Base-by-base conservation (phyloP, 1,139 yeast species). In the Tardiomyces depauwii region DNA sequence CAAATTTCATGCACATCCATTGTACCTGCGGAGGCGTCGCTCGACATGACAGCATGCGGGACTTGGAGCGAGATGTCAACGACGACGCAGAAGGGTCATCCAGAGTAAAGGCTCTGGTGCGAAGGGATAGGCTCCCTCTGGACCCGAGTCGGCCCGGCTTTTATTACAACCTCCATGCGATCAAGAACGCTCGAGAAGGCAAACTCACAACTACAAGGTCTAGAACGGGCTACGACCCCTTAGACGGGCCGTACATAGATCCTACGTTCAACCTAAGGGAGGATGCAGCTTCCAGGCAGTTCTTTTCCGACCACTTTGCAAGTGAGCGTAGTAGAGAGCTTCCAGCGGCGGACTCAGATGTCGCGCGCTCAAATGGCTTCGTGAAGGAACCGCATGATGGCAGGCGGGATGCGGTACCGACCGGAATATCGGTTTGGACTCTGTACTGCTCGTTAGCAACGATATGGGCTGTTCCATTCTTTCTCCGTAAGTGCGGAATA, bases 391-490 rank as follows among this genome's bases (percentile, higher is more conserved):
- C 7, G 25, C 25, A 21, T 7, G 25, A 21, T 4, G 7, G 7
- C 25, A 4, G 25, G 18, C 3, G n/a, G 13, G n/a, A 21, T 21
- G n/a, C 18, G 18, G n/a, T 36, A 43, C 18, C 38, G 40, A 38
- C 33, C 54, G n/a, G n/a, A 52, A 62, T 78, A 40, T 76, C 82
- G 42, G 66, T 77, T 44, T 88, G 96, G 96, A 74, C 77, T 54
- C 67, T 78, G 2, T 88, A 84, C 63, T 86, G 95, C 61, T 77
- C 78, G 55, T 54, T 73, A 11, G 64, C 87, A 23, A 86, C 96
- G 0, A 81, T 84, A 60, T 83, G 93, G 86, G 82, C 93, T 87
- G 88, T 91, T 2, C 95, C 95, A 1, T 72, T 78, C 12, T 80
- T 85, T 0, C 51, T 86, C n/a, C 67, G 88, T 53, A 67, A 67